Conservation (phyloP, 176 grass and related monocot genomes). For the Musa itinerans region DNA sequence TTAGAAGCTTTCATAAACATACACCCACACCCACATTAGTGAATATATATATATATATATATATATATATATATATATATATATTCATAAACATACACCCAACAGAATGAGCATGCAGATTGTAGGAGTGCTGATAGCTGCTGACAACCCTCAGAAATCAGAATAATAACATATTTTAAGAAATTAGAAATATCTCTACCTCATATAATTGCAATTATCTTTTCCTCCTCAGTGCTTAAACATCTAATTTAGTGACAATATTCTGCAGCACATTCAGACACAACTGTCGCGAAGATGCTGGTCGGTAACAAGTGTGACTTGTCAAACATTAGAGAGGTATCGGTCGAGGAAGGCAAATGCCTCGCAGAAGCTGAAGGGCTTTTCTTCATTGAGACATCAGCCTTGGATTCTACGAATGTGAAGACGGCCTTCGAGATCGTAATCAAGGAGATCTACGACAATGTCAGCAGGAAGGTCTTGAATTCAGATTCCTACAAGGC, state of each 20-base stretch:
- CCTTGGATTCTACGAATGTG: conserved; percentile 5
- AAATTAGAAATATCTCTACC: background rate
- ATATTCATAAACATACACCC: too few species aligned
- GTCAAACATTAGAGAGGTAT: conserved; percentile 7
- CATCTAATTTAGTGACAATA: background rate
- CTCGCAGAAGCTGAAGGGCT: conserved; percentile 9
- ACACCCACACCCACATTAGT: too few species aligned
- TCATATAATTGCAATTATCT: background rate
- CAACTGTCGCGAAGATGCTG: conserved; percentile 16
- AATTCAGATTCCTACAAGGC: conserved; percentile 15
- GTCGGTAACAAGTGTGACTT: conserved; percentile 18
- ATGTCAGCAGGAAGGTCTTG: conserved; percentile 18
- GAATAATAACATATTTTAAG: too few species aligned
- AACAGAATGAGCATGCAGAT: too few species aligned
- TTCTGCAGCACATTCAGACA: conserved; percentile 12
- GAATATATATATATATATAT: too few species aligned
- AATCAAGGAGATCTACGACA: conserved; percentile 15
- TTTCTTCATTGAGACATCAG: conserved; percentile 15
- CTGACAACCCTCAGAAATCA: too few species aligned
- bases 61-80: too few species aligned
- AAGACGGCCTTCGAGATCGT: conserved; percentile 14
- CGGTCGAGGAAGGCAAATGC: conserved; percentile 5
- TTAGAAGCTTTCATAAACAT: too few species aligned
- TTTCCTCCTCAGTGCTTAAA: background rate
- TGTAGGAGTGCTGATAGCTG: too few species aligned